These are phyloP conservation scores for Pestalotiopsis sp. DNA, from an alignment of 2,329 filamentous ascomycete species.

Conservation along the genomic window DNA sequence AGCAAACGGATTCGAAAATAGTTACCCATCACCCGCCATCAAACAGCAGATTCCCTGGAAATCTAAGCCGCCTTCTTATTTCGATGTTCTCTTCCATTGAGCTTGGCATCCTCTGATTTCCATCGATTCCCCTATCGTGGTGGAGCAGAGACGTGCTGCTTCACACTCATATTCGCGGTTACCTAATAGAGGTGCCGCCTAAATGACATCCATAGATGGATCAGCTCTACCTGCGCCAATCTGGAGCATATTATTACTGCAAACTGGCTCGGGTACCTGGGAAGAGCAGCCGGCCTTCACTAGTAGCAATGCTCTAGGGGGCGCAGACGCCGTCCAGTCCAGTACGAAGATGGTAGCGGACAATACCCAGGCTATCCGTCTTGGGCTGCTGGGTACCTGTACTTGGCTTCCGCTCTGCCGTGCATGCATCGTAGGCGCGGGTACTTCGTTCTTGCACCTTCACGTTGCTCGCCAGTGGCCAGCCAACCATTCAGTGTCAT, in stretches of 20 bases:
- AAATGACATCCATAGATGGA: constrained; percentile 3
- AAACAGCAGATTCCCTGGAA: neutral
- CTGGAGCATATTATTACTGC: neutral
- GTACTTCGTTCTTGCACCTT: no score
- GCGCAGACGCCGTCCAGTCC: constrained; percentile 1
- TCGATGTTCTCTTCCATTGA: constrained; percentile 4
- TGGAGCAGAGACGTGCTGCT: neutral
- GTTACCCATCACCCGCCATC: neutral
- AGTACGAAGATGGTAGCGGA: neutral
- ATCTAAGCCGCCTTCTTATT: neutral
- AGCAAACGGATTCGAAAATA: neutral
- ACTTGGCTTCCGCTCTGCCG: neutral
- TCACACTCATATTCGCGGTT: neutral
- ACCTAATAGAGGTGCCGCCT: neutral
- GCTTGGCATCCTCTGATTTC: neutral
- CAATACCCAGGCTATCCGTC: neutral
- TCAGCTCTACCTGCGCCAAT: constrained; percentile 8
- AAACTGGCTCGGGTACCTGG: constrained; percentile 10
- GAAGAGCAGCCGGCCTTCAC: neutral
- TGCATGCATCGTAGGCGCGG: neutral
- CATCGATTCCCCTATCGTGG: constrained; percentile 2
- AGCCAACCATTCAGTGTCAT: no score
- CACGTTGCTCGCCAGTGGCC: no score
- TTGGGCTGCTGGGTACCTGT: neutral
- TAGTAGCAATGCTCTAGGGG: constrained; percentile 7